Evolutionary conservation across 495 filamentous ascomycete species (phyloP).

Genomic region (Penicillium ucsense): DNA sequence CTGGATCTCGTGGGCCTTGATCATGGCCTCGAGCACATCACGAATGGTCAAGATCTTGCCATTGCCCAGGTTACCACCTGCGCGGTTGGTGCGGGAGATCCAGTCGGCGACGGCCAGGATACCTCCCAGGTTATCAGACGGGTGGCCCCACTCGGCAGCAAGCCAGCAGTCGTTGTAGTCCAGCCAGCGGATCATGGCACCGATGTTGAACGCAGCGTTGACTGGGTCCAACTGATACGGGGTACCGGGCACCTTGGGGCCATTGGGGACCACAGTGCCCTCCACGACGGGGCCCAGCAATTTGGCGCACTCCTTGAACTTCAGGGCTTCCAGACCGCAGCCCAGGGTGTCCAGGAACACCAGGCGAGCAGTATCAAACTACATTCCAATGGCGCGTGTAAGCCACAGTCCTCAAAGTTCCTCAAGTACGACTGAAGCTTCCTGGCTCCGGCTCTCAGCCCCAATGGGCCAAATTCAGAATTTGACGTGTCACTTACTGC

Average conservation of each 20-base stretch:
- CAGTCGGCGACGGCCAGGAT: conserved; percentile 96
- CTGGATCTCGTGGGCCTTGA: conserved; percentile 99
- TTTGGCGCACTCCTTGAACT: conserved; percentile 92
- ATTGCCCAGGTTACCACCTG: conserved; percentile 73
- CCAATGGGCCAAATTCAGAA: no score
- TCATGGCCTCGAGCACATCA: conserved; percentile 95
- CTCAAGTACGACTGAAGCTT: no score
- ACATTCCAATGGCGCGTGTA: background rate
- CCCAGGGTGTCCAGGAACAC: conserved; percentile 92
- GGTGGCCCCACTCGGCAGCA: conserved; percentile 97
- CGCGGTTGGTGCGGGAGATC: conserved; percentile 91
- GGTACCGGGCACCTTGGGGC: conserved; percentile 84
- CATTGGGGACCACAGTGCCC: conserved; percentile 87
- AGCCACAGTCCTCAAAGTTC: no score
- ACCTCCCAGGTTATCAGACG: conserved; percentile 91
- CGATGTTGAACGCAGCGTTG: conserved; percentile 96
- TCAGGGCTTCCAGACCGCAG: conserved; percentile 89
- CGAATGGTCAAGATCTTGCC: conserved; percentile 79
- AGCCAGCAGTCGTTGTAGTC: conserved; percentile 99
- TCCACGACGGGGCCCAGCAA: conserved; percentile 89
- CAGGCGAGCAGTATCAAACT: conserved; percentile 89
- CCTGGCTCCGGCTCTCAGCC: no score
- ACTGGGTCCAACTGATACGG: conserved; percentile 91
- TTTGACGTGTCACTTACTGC: conserved; percentile 52
- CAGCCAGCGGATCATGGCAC: conserved; percentile 95